Evolutionary conservation across 2,329 filamentous ascomycete genomes (phyloP).

Genomic region (Neofusicoccum parvum): DNA sequence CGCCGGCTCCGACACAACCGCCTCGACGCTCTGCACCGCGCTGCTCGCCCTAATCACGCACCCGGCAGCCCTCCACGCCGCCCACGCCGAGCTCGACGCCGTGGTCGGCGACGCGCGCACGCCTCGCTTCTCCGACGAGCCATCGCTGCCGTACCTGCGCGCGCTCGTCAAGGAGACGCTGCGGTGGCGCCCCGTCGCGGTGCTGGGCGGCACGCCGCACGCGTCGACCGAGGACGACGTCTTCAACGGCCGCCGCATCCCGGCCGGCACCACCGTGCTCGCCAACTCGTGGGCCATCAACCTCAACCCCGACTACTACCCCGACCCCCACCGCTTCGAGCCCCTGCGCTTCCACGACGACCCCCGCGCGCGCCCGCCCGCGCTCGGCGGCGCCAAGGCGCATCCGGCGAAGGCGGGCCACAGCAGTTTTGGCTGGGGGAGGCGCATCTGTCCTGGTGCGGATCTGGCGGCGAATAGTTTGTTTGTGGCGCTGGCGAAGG

Average conservation of each 20-base stretch:
- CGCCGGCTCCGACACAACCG: conserved; percentile 55
- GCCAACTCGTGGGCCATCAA: conserved; percentile 50
- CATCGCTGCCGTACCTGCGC: conserved; percentile 41
- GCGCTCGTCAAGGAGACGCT: conserved; percentile 42
- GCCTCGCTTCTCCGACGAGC: conserved; percentile 42
- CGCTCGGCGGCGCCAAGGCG: background rate
- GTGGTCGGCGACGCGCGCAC: conserved; percentile 35
- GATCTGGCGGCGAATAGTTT: conserved; percentile 36
- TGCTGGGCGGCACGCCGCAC: conserved; percentile 51
- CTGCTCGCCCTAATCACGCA: conserved; percentile 54
- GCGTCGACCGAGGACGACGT: conserved; percentile 52
- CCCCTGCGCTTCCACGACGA: conserved; percentile 40
- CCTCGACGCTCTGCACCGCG: conserved; percentile 51
- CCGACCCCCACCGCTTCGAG: conserved; percentile 42
- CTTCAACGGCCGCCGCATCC: conserved; percentile 54
- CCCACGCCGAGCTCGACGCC: conserved; percentile 45
- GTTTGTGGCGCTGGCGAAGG: conserved; percentile 36
- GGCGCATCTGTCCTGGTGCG: conserved; percentile 36
- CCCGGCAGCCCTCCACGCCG: conserved; percentile 46
- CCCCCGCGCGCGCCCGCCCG: background rate
- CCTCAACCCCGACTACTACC: conserved; percentile 44
- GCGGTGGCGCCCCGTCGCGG: conserved; percentile 43
- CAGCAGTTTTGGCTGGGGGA: conserved; percentile 39
- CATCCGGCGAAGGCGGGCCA: conserved; percentile 37
- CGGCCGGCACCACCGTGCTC: conserved; percentile 50